Base-by-base conservation (phyloP, 1,139 yeast genomes). In the Saccharomyces hybrid region DNA sequence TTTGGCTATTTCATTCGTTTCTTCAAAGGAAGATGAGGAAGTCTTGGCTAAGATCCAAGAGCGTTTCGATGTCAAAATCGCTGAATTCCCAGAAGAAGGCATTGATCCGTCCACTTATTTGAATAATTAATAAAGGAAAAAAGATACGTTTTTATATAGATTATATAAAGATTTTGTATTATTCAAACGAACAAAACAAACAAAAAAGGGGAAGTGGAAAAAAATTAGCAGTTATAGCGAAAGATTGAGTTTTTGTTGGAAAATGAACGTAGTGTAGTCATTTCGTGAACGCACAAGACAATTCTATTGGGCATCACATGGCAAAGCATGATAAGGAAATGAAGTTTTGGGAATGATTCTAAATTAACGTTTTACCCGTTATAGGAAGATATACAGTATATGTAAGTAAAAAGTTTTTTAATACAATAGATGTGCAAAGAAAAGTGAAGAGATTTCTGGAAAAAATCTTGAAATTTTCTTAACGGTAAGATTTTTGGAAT, bases 401-500 rank as follows among this genome's bases (percentile, higher is more conserved):
- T 60, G 57, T 61, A 62, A 58, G 62, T 61, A 56, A 60, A 57
- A 61, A 54, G 58, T 56, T 49, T 60, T 54, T 61, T 38, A 38
- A 38, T 38, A 38, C 44, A 38, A 38, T 38, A 38, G 25, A 38
- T 38, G 44, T 38, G 44, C 44, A 38, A 38, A 58, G 59, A 57
- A 57, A 58, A 56, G 54, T 57, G 59, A 58, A 56, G 52, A 52
- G 54, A 42, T 38, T 53, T 51, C 50, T 46, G 31, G 30, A 50
- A 56, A 56, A 52, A 28, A 54, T 54, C 49, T 51, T 44, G 53
- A 53, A 47, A 46, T 52, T 54, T 54, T 59, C 68, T 84, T 91
- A 93, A 90, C 99, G 99, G 95, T 93, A 93, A 79, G 99, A 93
- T 81, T 93, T 93, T 86, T 93, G 99, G 97, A 88, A 93, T 84